phyloP scores from a whole-genome alignment of 2,329 filamentous ascomycete species.

The Hypoxylon sp. region DNA sequence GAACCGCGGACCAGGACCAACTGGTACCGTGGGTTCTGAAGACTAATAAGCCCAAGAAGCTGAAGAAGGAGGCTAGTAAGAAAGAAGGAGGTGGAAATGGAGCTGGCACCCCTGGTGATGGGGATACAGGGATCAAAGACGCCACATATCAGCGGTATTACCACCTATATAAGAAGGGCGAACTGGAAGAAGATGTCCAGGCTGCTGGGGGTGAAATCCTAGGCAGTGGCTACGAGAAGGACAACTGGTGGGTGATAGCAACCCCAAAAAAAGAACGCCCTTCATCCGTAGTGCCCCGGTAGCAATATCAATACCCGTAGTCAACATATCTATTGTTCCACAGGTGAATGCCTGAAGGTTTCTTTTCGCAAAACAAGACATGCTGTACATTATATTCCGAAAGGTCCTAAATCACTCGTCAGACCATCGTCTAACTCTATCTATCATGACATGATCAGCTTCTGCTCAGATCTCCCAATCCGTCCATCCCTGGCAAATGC shows the following conservation, averaged over 20 bases:
- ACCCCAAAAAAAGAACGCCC: conserved; percentile 45
- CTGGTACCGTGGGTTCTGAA: conserved; percentile 94
- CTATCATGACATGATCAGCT: conserved; percentile 25
- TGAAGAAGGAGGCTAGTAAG: conserved; percentile 49
- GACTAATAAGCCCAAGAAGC: conserved; percentile 47
- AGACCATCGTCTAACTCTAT: conserved; percentile 27
- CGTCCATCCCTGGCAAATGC: conserved; percentile 5
- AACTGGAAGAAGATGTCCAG: conserved; percentile 83
- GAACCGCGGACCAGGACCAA: conserved; percentile 82
- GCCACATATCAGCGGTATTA: conserved; percentile 90
- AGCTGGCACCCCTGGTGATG: neutral
- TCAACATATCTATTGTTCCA: neutral
- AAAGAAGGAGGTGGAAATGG: conserved; percentile 14
- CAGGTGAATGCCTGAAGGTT: neutral
- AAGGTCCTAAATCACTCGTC: conserved; percentile 11
- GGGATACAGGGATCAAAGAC: conserved; percentile 44
- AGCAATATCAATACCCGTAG: conserved; percentile 22
- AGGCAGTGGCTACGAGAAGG: conserved; percentile 90
- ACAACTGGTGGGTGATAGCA: conserved; percentile 96
- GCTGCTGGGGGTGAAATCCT: conserved; percentile 81
- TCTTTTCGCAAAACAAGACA: conserved; percentile 1
- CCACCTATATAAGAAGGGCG: conserved; percentile 88
- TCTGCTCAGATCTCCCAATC: conserved; percentile 12
- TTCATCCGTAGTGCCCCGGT: conserved; percentile 21
- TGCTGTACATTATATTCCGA: conserved; percentile 18